Evolutionary conservation across 805 yeast species (phyloP).

Genomic region (Starmerella powellii): DNA sequence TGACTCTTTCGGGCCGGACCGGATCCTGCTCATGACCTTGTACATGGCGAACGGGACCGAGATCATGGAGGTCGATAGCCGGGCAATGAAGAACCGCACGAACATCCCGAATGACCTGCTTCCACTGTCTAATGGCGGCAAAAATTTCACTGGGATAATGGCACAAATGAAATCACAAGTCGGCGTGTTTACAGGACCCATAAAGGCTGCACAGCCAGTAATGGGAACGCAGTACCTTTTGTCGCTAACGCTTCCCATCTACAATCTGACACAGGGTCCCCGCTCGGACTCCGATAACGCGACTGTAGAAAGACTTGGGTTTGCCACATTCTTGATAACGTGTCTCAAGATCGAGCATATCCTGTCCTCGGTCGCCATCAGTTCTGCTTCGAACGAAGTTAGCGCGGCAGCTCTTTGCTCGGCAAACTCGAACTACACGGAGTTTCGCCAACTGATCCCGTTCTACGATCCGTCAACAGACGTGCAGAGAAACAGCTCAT

Average conservation of each 20-base stretch:
- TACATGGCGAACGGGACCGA: conserved; percentile 17
- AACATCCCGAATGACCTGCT: conserved; percentile 8
- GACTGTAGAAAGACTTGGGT: conserved; percentile 11
- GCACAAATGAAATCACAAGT: too few relatives aligned
- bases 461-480: conserved; percentile 9
- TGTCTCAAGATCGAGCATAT: conserved; percentile 12
- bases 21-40: conserved; percentile 14
- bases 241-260: conserved; percentile 17
- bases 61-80: conserved; percentile 15
- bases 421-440: conserved; percentile 8
- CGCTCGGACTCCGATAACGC: background rate
- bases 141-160: background rate
- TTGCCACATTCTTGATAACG: conserved; percentile 17
- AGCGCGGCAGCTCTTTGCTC: conserved; percentile 20
- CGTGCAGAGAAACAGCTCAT: background rate
- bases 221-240: conserved; percentile 9
- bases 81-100: conserved; percentile 1
- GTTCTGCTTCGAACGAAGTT: conserved; percentile 11
- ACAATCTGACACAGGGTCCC: background rate
- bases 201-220: background rate
- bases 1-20: conserved; percentile 17
- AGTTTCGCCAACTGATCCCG: conserved; percentile 17
- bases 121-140: conserved; percentile 7
- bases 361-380: conserved; percentile 11
- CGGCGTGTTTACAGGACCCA: conserved; percentile 18